Evolutionary conservation across 768 basidiomycete species (phyloP), one percentile per base, ranked within the genome.

Genomic region (Rhodotorula toruloides): DNA sequence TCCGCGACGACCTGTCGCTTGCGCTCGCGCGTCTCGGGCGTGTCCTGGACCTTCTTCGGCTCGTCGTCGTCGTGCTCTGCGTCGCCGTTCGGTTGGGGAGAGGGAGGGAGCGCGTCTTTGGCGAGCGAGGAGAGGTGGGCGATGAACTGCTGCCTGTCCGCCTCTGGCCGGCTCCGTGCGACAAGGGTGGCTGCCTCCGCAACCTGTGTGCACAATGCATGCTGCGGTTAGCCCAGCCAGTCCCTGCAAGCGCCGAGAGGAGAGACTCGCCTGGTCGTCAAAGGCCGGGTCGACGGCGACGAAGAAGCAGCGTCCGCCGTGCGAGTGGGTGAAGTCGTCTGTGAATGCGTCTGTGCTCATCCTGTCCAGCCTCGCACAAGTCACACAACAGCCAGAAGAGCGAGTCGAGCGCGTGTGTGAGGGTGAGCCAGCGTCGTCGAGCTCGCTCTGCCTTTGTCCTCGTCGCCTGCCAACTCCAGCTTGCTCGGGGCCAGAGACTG

Each of bases 241-340:
- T n/a, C n/a, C n/a, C n/a, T n/a, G n/a, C n/a, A n/a, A n/a, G n/a
- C n/a, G n/a, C n/a, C 29, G 31, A 31, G 37, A 34, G 25, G 9
- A 6, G 19, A 16, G 43, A 37, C 56, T 39, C 8, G 58, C 69
- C 55, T 71, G 65, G 27, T 37, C 31, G 36, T 36, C 22, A n/a
- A 71, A 71, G 49, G 36, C 34, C 21, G 69, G 69, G 61, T 71
- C 69, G 53, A 70, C 61, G 9, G 57, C 39, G 54, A 70, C 58
- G 31, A 70, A 70, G 64, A 47, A 55, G 64, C 64, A 50, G 31
- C 37, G 39, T n/a, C 65, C 60, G 40, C 58, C 61, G 46, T 58
- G 49, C 27, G 52, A 34, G 39, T 52, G 40, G 13, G 69, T 66
- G 27, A 63, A 70, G 32, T 49, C 48, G 64, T 70, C 65, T 34